phyloP scores from a whole-genome alignment of 73 alveolate genomes.

The Stentor coeruleus region DNA sequence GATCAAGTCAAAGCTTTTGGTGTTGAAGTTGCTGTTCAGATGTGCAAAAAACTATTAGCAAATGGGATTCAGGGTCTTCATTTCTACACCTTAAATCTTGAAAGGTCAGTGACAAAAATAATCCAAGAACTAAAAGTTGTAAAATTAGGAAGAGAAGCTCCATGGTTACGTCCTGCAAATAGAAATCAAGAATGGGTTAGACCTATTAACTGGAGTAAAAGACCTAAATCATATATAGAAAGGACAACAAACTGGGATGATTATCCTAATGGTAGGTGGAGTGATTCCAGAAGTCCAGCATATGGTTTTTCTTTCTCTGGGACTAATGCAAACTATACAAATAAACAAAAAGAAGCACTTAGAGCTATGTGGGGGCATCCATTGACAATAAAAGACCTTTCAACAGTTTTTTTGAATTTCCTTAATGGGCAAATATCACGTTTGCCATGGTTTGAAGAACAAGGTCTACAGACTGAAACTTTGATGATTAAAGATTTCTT shows the following conservation, averaged over 20 bases:
- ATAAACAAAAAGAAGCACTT: background rate
- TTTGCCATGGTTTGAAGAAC: constrained; percentile 63
- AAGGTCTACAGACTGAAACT: constrained; percentile 44
- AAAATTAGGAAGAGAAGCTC: constrained; percentile 34
- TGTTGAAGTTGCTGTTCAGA: constrained; percentile 41
- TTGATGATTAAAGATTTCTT: constrained; percentile 29
- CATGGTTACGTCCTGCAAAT: constrained; percentile 42
- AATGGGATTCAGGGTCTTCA: constrained; percentile 68
- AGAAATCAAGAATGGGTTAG: constrained; percentile 54
- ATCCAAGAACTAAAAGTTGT: constrained; percentile 39
- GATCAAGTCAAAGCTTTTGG: constrained; percentile 65
- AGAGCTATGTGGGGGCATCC: background rate
- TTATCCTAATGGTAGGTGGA: constrained; percentile 80
- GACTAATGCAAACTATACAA: background rate
- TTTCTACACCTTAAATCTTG: constrained; percentile 77
- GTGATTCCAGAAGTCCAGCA: constrained; percentile 69
- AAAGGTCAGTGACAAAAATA: constrained; percentile 54
- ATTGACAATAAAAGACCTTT: background rate
- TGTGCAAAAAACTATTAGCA: constrained; percentile 58
- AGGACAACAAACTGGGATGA: constrained; percentile 71
- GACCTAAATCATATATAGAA: constrained; percentile 65
- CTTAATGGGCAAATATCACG: constrained; percentile 35
- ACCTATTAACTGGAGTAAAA: constrained; percentile 72
- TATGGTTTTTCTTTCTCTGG: constrained; percentile 34
- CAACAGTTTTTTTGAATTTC: background rate